Conservation (phyloP, 352 stramenopile genomes). For the Globisporangium irregulare region DNA sequence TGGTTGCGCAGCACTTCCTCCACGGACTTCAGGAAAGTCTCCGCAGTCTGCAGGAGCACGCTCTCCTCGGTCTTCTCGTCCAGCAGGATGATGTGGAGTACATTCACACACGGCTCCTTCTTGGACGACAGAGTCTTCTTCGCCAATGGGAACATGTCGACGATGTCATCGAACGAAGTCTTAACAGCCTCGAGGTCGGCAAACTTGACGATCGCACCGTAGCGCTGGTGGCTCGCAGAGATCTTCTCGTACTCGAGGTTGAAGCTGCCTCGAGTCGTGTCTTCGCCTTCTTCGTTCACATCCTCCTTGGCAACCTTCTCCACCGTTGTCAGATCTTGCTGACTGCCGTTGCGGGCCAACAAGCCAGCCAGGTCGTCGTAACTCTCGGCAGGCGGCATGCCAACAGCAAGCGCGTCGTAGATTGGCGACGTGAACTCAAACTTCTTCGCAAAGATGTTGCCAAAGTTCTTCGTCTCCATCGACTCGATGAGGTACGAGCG, state of each 20-base stretch:
- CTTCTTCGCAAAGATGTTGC: constrained; percentile 76
- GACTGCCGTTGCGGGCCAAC: constrained; percentile 63
- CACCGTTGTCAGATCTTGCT: constrained; percentile 25
- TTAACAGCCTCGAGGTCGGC: constrained; percentile 80
- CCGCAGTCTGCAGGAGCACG: constrained; percentile 47
- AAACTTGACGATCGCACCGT: constrained; percentile 88
- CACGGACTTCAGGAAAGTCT: constrained; percentile 66
- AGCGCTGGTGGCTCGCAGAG: constrained; percentile 60
- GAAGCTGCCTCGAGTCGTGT: constrained; percentile 34
- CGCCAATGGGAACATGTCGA: constrained; percentile 66
- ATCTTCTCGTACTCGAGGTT: constrained; percentile 76
- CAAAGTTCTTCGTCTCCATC: constrained; percentile 68
- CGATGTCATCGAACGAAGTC: constrained; percentile 59
- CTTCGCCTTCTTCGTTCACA: constrained; percentile 4
- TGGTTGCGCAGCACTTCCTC: constrained; percentile 51
- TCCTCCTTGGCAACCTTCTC: constrained; percentile 26
- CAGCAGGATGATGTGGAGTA: constrained; percentile 80
- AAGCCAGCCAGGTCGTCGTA: constrained; percentile 81
- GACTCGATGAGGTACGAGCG: constrained; percentile 82
- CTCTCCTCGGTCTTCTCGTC: constrained; percentile 64
- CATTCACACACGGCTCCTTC: constrained; percentile 72
- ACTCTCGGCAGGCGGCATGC: constrained; percentile 68
- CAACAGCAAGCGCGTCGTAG: constrained; percentile 74
- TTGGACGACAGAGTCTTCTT: constrained; percentile 67
- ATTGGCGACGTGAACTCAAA: constrained; percentile 86